Base-by-base conservation (phyloP, 257 asterid genomes). In the Przewalskia tangutica region DNA sequence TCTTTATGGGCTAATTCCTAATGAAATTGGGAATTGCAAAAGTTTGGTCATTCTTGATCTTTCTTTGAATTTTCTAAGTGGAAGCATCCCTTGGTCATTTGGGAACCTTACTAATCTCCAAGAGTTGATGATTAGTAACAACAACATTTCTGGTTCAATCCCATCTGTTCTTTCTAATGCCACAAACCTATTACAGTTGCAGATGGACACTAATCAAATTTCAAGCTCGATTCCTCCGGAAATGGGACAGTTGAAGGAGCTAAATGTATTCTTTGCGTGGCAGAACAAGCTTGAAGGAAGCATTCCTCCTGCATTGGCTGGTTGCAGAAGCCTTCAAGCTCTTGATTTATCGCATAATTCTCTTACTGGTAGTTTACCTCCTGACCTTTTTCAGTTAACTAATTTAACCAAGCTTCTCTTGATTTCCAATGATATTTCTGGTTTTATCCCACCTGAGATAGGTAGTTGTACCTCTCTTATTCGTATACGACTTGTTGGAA, bases 101-200 rank as follows among this genome's bases (percentile, higher is more conserved):
- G 95, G 98, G 50, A 91, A 93, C 60, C 86, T 93, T 4, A 84
- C 90, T 0, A 84, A 84, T 75, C 93, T 93, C 10, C 88, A 91
- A 81, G 98, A 92, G 83, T 80, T 93, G 83, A 93, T 93, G 98
- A 77, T 93, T 4, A 93, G 95, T 73, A 93, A 89, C 79, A 93
- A 93, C 81, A 92, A 93, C 48, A 78, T 93, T 44, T 91, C 98
- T 7, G 98, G 97, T 48, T 86, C 94, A 1, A 90, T 93, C 48
- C 98, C 98, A 7, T 77, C 92, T 4, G 92, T 88, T 84, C 91
- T 93, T 65, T 88, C 94, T 58, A 88, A 90, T 70, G 97, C 93
- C 17, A 86, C 87, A 17, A 86, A 83, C 59, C 84, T 93, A 75
- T 63, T 88, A 53, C 97, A 93, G 89, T 84, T 93, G 44, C 97